Percentiles rank a stretch among this genome's conserved stretches.
Conservation (phyloP, 2,329 filamentous ascomycete genomes). For the Pseudodiploospora longispora region DNA sequence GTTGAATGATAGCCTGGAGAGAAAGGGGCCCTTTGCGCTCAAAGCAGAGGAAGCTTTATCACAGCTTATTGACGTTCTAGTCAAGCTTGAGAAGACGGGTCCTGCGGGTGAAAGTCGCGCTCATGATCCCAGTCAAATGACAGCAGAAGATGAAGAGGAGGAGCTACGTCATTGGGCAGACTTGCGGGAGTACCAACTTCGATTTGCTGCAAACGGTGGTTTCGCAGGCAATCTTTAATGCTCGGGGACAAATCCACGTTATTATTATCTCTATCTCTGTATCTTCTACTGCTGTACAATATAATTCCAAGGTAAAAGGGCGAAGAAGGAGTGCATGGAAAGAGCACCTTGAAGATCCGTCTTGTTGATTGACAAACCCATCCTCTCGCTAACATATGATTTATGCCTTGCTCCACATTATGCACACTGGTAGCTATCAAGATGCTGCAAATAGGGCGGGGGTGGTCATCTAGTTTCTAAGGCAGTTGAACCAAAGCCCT, state of each 20-base stretch:
- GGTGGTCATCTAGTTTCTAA: no score
- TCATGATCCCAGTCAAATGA: slow-evolving; percentile 31
- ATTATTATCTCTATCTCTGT: no score
- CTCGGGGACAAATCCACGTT: neutral
- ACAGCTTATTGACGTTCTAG: slow-evolving; percentile 65
- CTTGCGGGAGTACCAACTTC: slow-evolving; percentile 67
- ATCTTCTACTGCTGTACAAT: no score
- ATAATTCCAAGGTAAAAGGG: no score
- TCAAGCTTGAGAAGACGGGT: slow-evolving; percentile 62
- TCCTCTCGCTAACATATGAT: no score
- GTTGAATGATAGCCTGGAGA: slow-evolving; percentile 48
- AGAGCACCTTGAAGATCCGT: no score
- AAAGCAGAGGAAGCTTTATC: slow-evolving; percentile 63
- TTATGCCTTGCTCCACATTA: no score
- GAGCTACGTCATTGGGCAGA: slow-evolving; percentile 73
- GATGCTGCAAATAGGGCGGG: no score
- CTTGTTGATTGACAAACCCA: no score
- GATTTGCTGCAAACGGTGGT: slow-evolving; percentile 59
- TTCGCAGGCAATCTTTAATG: slow-evolving; percentile 22
- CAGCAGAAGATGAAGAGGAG: slow-evolving; percentile 59
- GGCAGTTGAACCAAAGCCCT: no score
- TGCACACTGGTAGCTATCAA: no score
- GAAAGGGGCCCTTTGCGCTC: slow-evolving; percentile 41
- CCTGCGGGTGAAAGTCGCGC: slow-evolving; percentile 21
- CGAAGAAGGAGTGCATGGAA: no score